Conservation (phyloP, 805 yeast genomes). For the Metschnikowia santaceciliae region DNA sequence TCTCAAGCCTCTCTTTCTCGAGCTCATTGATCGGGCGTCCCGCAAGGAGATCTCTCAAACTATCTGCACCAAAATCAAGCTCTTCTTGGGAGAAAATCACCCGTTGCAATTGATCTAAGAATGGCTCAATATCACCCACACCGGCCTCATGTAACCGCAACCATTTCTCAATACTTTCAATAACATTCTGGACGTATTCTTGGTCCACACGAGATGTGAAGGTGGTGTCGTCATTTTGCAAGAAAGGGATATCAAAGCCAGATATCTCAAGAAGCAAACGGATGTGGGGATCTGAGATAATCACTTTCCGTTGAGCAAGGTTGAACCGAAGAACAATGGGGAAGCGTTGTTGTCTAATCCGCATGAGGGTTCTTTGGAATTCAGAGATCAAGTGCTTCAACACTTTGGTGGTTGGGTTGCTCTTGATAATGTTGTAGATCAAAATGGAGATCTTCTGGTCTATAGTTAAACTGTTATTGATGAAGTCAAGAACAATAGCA, state of each 20-base stretch:
- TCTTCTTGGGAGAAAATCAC: constrained; percentile 13
- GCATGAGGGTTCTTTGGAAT: constrained; percentile 27
- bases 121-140: constrained; percentile 19
- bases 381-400: constrained; percentile 44
- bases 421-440: constrained; percentile 46
- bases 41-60: constrained; percentile 10
- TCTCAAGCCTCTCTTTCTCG: not conserved
- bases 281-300: constrained; percentile 46
- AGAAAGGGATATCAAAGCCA: constrained; percentile 44
- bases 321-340: constrained; percentile 11
- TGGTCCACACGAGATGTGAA: constrained; percentile 31
- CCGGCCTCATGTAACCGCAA: constrained; percentile 18
- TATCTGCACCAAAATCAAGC: constrained; percentile 12
- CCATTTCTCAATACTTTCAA: constrained; percentile 42
- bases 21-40: constrained; percentile 11
- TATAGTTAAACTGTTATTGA: constrained; percentile 24
- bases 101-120: constrained; percentile 17
- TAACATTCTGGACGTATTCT: constrained; percentile 29
- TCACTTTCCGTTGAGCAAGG: constrained; percentile 20
- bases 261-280: constrained; percentile 44
- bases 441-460: constrained; percentile 50
- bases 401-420: constrained; percentile 25
- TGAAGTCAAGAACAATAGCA: constrained; percentile 36
- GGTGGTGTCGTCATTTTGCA: constrained; percentile 36
- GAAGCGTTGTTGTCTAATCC: not conserved